Evolutionary conservation across 2,329 filamentous ascomycete genomes (phyloP), one percentile per base, ranked within the genome.

Genomic region (Capronia epimyces): DNA sequence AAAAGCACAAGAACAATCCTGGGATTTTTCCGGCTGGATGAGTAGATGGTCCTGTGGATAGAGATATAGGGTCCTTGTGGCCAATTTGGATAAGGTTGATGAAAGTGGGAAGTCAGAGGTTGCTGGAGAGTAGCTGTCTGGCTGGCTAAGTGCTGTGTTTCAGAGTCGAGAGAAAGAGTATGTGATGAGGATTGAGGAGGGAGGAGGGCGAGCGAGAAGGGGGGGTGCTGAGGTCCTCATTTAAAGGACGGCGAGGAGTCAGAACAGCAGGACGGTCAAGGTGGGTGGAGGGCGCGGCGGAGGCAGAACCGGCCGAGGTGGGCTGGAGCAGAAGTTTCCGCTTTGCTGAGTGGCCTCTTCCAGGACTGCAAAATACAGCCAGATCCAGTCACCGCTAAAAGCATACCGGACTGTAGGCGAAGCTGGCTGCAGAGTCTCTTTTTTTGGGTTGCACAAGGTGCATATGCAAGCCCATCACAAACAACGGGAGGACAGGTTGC

Each of bases 1-100:
- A 22, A 36, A 37, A 49, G 31, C 18, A 24, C 37, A 32, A 43
- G 20, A 13, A 18, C 46, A 41, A 37, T 43, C 49, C 61, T 64
- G 59, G 57, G 60, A 55, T 21, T 34, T 55, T 57, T 55, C 59
- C 36, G 56, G 57, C 58, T 57, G 58, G n/a, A 25, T 16, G 24
- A 25, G 41, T 31, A 43, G 20, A 31, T 43, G 41, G 49, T 57
- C 59, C 58, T 52, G 29, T 53, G 55, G 57, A 53, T 56, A 55
- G 57, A 58, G 43, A 53, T 54, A 18, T 41, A 9, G 41, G 24
- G 24, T 43, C 25, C 41, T 31, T 43, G 41, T 43, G 41, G 24
- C 41, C 41, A 31, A 32, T 16, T 16, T 15, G 41, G 41, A 43
- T 31, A 31, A 13, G 8, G 15, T 12, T 18, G 41, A 20, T 22